Evolutionary conservation across 2,329 filamentous ascomycete genomes (phyloP).

Genomic region (Cryphonectria naterciae): DNA sequence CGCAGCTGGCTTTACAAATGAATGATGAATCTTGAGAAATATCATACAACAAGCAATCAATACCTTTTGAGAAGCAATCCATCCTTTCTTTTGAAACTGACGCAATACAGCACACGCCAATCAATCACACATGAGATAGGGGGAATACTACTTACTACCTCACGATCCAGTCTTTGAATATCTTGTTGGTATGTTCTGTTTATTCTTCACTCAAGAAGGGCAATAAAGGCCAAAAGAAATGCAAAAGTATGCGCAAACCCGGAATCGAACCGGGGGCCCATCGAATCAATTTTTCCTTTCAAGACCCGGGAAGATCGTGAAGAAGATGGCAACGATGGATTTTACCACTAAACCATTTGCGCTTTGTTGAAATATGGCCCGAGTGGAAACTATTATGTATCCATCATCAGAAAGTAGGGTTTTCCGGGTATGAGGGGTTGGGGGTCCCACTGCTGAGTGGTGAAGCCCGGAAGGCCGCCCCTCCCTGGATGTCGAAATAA

Average conservation of each 20-base stretch:
- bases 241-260: constrained; percentile 2
- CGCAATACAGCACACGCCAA: background rate
- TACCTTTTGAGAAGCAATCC: background rate
- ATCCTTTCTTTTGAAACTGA: background rate
- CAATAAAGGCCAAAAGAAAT: background rate
- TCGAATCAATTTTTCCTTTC: background rate
- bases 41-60: too few species aligned
- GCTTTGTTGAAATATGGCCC: background rate
- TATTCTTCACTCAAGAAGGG: background rate
- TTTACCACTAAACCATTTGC: constrained; percentile 24
- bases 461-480: background rate
- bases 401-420: background rate
- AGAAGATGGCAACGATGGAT: constrained; percentile 19
- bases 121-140: too few species aligned
- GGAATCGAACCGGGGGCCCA: constrained; percentile 7
- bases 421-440: too few species aligned
- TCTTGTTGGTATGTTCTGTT: background rate
- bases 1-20: too few species aligned
- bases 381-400: background rate
- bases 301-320: background rate
- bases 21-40: too few species aligned
- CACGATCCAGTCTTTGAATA: too few species aligned
- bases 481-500: too few species aligned
- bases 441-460: background rate
- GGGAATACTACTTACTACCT: too few species aligned